Conservation (phyloP, 1,139 yeast genomes). For the Nakaseomyces bracarensis region DNA sequence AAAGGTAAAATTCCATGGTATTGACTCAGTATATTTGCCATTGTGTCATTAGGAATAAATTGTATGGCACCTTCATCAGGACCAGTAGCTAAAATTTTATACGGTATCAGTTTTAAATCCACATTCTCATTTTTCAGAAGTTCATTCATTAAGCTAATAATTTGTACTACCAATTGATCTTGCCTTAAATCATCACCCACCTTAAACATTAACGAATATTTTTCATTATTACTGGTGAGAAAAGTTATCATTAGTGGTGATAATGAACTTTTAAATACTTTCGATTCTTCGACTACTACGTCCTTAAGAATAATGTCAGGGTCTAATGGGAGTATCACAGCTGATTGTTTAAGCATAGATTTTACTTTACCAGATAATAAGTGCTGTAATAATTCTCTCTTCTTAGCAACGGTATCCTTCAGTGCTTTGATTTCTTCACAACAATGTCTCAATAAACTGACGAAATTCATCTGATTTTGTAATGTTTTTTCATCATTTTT, state of each 20-base stretch:
- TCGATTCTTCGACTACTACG: conserved; percentile 67
- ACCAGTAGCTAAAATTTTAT: conserved; percentile 83
- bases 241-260: conserved; percentile 81
- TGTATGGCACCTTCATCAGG: conserved; percentile 88
- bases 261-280: conserved; percentile 83
- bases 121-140: conserved; percentile 81
- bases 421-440: conserved; percentile 39
- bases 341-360: conserved; percentile 22
- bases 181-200: conserved; percentile 94
- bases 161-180: conserved; percentile 91
- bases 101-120: conserved; percentile 81
- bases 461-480: conserved; percentile 39
- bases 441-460: conserved; percentile 36
- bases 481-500: conserved; percentile 25
- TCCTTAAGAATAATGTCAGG: conserved; percentile 52
- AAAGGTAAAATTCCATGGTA: conserved; percentile 70
- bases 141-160: conserved; percentile 85
- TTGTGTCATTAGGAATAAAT: conserved; percentile 83
- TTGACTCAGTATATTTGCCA: conserved; percentile 69
- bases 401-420: conserved; percentile 51
- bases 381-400: conserved; percentile 41
- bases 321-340: conserved; percentile 33
- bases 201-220: conserved; percentile 81
- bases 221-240: conserved; percentile 43
- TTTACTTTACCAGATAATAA: conserved; percentile 32